Evolutionary conservation across 1,284 basidiomycete species (phyloP), one percentile per base, ranked within the genome.

Genomic region (Mycena citricolor): DNA sequence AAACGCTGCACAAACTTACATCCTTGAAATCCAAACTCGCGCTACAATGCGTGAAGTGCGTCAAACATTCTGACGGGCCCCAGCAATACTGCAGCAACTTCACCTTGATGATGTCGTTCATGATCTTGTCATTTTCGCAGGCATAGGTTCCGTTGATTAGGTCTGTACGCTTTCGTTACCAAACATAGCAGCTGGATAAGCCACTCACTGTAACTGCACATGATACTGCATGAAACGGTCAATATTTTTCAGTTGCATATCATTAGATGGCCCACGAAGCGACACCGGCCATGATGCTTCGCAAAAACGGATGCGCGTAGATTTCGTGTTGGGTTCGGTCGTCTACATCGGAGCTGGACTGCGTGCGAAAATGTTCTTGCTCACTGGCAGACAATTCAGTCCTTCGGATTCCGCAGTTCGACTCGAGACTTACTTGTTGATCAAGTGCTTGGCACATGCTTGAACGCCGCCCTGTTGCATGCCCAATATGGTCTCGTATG

Each of bases 1-100:
- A 19, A 24, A 28, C 8, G 19, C 22, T 44, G 39, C 17, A 22
- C 7, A 19, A 32, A 61, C 73, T 56, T 49, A 77, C 73, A 86
- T 19, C 90, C 90, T 62, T 84, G 82, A 74, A 90, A 93, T 3
- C 83, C 85, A 43, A 81, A 77, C 65, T 93, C 87, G 21, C 72
- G 68, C 68, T 50, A 30, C 4, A 31, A 37, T 8, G 14, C 28
- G 24, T 26, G 17, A 32, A 29, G 34, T 24, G 11, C 4, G 19
- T 14, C 17, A 8, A 29, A 13, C 12, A 1, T n/a, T n/a, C n/a
- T n/a, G n/a, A n/a, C n/a, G n/a, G n/a, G n/a, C n/a, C n/a, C 14
- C 13, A 20, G 10, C 6, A 16, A 22, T 10, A 4, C 14, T 4
- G 19, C 22, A 20, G 3, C n/a, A 17, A 22, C 30, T n/a, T 3